Percentiles rank a stretch among this genome's conserved stretches.
These are phyloP conservation scores for Silene coronaria DNA, from an alignment of 179 eudicot species.

Conservation along the genomic window DNA sequence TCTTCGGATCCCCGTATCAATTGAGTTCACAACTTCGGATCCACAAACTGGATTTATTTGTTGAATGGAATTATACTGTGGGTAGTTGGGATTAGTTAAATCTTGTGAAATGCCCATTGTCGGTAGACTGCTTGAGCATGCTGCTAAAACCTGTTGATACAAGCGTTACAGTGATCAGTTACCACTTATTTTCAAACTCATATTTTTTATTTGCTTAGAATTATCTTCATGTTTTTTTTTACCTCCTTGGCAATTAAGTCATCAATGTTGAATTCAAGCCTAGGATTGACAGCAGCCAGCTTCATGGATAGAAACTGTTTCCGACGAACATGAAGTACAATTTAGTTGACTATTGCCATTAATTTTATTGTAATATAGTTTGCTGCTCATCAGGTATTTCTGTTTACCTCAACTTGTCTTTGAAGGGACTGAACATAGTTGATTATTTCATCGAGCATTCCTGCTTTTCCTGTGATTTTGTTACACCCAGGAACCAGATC, in stretches of 20 bases:
- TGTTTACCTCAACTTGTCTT: conserved; percentile 86
- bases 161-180: conserved; percentile 7
- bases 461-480: conserved; percentile 91
- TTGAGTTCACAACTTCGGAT: conserved; percentile 35
- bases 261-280: conserved; percentile 63
- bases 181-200: not conserved
- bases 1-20: conserved; percentile 45
- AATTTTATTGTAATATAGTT: not conserved
- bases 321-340: conserved; percentile 12
- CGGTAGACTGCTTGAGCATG: conserved; percentile 44
- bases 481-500: conserved; percentile 94
- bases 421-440: conserved; percentile 93
- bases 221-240: conserved; percentile 14
- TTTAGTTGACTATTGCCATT: not conserved
- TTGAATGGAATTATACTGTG: conserved; percentile 44
- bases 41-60: conserved; percentile 45
- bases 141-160: conserved; percentile 46
- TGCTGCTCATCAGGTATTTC: not conserved
- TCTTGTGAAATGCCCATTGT: conserved; percentile 48
- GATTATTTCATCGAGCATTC: conserved; percentile 95
- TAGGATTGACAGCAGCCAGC: conserved; percentile 70
- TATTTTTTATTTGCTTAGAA: not conserved
- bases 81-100: conserved; percentile 37
- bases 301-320: conserved; percentile 91
- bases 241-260: conserved; percentile 68